Conservation (phyloP, 345 rosid species). For the Melaleuca quinquenervia region DNA sequence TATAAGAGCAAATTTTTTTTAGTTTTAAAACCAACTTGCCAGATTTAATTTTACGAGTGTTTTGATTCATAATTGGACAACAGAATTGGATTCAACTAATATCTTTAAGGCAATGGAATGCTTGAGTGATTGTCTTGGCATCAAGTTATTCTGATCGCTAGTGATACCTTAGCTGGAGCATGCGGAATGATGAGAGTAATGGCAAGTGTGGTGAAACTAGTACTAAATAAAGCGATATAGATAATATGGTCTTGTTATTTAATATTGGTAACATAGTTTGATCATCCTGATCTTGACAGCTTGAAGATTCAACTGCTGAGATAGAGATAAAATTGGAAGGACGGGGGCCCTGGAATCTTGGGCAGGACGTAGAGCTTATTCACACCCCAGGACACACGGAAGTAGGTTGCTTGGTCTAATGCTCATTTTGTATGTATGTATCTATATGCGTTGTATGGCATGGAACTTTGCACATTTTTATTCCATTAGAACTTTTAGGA, state of each 20-base stretch:
- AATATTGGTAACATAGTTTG: not conserved
- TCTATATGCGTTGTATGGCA: too few relatives aligned
- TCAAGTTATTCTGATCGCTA: not conserved
- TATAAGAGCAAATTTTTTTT: not conserved
- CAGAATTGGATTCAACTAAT: not conserved
- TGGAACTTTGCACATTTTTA: not conserved
- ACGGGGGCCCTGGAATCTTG: conserved; percentile 51
- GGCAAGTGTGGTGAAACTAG: not conserved
- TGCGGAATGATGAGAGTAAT: not conserved
- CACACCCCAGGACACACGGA: conserved; percentile 49
- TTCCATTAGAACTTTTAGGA: not conserved
- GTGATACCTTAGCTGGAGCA: not conserved
- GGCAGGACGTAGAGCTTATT: conserved; percentile 34
- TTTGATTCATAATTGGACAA: not conserved
- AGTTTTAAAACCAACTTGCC: not conserved
- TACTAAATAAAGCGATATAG: not conserved
- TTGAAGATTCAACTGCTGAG: conserved; percentile 31
- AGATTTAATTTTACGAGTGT: not conserved
- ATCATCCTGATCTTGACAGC: conserved; percentile 10
- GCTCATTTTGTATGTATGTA: too few relatives aligned
- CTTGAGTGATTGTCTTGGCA: not conserved
- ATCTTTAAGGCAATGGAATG: not conserved
- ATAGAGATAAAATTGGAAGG: conserved; percentile 53
- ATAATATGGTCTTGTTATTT: not conserved
- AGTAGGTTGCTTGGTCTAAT: conserved; percentile 18